phyloP scores from a whole-genome alignment of 345 rosid species.

The Trapa incisa region DNA sequence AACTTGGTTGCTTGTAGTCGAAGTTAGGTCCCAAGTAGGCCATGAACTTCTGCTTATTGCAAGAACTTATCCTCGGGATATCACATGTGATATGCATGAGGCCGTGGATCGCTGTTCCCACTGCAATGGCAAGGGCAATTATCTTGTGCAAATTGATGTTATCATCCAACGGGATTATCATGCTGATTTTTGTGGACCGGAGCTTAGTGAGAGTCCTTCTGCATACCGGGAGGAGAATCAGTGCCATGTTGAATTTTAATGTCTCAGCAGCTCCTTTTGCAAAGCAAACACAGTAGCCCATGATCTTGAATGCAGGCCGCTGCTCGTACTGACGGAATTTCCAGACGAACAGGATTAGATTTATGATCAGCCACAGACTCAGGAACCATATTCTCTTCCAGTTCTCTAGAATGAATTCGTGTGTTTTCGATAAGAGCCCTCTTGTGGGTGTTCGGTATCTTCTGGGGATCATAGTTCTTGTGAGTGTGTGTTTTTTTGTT shows the following conservation, averaged over 20 bases:
- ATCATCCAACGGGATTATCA: slow-evolving; percentile 74
- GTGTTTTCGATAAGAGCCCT: slow-evolving; percentile 26
- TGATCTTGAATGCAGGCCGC: slow-evolving; percentile 38
- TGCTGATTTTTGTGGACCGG: slow-evolving; percentile 45
- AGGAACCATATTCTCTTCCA: slow-evolving; percentile 63
- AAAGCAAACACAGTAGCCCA: slow-evolving; percentile 63
- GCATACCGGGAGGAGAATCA: slow-evolving; percentile 75
- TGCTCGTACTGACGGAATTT: slow-evolving; percentile 27
- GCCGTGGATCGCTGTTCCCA: slow-evolving; percentile 36
- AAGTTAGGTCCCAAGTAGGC: slow-evolving; percentile 31
- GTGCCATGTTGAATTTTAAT: slow-evolving; percentile 83
- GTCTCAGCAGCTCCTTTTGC: slow-evolving; percentile 87
- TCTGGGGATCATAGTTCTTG: slow-evolving; percentile 75
- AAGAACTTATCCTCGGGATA: slow-evolving; percentile 36
- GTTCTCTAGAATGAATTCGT: slow-evolving; percentile 43
- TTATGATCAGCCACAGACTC: slow-evolving; percentile 30
- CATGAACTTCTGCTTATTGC: slow-evolving; percentile 35
- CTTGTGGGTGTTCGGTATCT: slow-evolving; percentile 53
- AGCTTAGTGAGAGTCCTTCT: slow-evolving; percentile 61
- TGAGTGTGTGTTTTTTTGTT: slow-evolving; percentile 29
- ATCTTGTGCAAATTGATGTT: slow-evolving; percentile 75
- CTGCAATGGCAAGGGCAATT: slow-evolving; percentile 40
- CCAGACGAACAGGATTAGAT: slow-evolving; percentile 42
- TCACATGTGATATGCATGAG: slow-evolving; percentile 52
- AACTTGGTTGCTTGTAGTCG: slow-evolving; percentile 49